phyloP scores from a whole-genome alignment of 371 early-diverging fungal species.

The Circinella minor region DNA sequence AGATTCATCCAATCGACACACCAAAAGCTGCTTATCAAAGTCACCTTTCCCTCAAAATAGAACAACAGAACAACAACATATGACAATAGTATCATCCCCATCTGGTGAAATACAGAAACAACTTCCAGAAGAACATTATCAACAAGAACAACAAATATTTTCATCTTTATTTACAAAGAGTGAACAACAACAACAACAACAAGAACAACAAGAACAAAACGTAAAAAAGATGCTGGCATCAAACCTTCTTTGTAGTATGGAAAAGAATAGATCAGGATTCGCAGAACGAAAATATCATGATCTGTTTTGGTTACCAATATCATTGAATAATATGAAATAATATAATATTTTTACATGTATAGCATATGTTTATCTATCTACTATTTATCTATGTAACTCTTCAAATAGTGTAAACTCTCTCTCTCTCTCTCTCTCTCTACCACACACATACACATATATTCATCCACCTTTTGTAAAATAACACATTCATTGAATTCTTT shows the following conservation, averaged over 20 bases:
- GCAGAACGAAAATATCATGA: conserved; percentile 28
- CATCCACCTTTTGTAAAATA: too few species aligned
- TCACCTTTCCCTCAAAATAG: too few species aligned
- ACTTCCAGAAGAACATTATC: too few species aligned
- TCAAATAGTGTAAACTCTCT: not conserved
- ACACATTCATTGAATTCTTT: not conserved
- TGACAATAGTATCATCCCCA: too few species aligned
- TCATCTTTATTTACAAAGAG: not conserved
- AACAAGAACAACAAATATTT: not conserved
- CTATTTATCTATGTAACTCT: too few species aligned
- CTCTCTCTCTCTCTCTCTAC: not conserved
- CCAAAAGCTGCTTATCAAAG: too few species aligned
- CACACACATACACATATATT: not conserved
- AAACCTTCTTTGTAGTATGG: conserved; percentile 14
- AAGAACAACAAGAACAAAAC: conserved; percentile 4
- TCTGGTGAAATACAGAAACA: too few species aligned
- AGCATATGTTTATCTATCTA: not conserved
- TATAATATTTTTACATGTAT: not conserved
- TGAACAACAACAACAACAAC: conserved; percentile 2
- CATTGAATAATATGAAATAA: conserved; percentile 28
- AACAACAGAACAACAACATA: too few species aligned
- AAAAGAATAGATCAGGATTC: conserved; percentile 33
- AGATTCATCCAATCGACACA: not conserved
- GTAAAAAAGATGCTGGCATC: not conserved
- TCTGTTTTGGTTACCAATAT: conserved; percentile 40